phyloP scores from a whole-genome alignment of 768 basidiomycete genomes.

The Naganishia onofrii region DNA sequence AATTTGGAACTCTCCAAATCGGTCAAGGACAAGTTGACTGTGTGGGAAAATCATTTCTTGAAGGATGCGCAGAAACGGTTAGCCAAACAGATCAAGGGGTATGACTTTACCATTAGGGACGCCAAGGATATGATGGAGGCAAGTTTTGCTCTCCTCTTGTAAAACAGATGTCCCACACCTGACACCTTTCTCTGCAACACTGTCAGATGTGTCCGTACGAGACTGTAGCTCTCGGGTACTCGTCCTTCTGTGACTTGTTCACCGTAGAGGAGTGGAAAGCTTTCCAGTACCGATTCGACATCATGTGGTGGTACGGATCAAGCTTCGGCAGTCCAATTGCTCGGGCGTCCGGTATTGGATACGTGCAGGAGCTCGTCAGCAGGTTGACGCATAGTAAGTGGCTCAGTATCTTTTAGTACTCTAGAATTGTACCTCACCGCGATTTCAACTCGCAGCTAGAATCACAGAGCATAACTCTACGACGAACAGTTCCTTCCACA shows the following conservation, averaged over 20 bases:
- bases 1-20: constrained; percentile 32
- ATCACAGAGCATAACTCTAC: constrained; percentile 62
- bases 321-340: constrained; percentile 79
- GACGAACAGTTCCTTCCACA: constrained; percentile 77
- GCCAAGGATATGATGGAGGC: constrained; percentile 48
- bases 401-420: background rate
- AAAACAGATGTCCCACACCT: background rate
- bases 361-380: constrained; percentile 48
- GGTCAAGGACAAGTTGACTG: constrained; percentile 36
- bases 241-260: constrained; percentile 85
- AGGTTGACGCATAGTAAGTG: constrained; percentile 46
- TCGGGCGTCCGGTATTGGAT: constrained; percentile 55
- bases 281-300: constrained; percentile 72
- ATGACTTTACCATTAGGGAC: constrained; percentile 43
- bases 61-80: constrained; percentile 64
- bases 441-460: constrained; percentile 35
- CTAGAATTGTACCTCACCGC: background rate
- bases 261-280: constrained; percentile 90
- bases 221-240: constrained; percentile 89
- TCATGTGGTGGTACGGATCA: constrained; percentile 57
- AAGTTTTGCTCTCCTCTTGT: constrained; percentile 1
- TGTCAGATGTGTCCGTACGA: constrained; percentile 33
- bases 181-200: background rate
- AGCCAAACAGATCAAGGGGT: constrained; percentile 51
- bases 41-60: constrained; percentile 74